Base-by-base conservation (phyloP, 1,284 basidiomycete species). In the Ustilago sp. region DNA sequence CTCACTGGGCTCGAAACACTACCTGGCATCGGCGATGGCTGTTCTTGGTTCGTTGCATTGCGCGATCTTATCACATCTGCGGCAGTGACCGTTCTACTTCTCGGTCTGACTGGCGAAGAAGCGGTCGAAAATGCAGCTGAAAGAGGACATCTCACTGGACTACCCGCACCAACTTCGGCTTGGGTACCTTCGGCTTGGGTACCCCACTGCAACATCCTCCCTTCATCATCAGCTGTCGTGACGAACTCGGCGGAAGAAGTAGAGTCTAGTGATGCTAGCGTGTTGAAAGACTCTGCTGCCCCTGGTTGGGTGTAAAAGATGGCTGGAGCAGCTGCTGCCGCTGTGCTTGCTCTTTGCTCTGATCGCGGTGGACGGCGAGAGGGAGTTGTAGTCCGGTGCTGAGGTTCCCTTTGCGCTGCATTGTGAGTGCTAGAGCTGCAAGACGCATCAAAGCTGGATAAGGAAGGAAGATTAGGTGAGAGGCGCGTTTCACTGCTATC, bases 1-100 rank as follows among this genome's bases (percentile, higher is more conserved):
- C 68, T 53, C 4, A 31, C 51, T 9, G 62, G 61, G 13, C 57
- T 61, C 0, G 58, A 43, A 12, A 67, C 50, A 0, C 4, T 35
- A 1, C 54, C 68, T 43, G 63, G 51, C 47, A 65, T 43, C 2
- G 23, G 36, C 12, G 54, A 58, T 2, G 48, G 34, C 23, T 8
- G 17, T 2, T 65, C 59, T 1, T 32, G 62, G 12, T 39, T 51
- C 7, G 23, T 36, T 9, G 47, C 41, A 23, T n/a, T 36, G 19
- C 69, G 66, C n/a, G 59, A 59, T 19, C 59, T 52, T 2, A 64
- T 6, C 12, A 69, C 52, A 23, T 72, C 69, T 15, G 74, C 74
- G 0, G 70, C 69, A 4, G 69, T 77, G 4, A 73, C 70, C 1
- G 74, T 77, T 9, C 63, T 63, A 38, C 62, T 66, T 31, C 74